Percentiles rank a stretch among this genome's conserved stretches.
Conservation (phyloP, 2,329 filamentous ascomycete genomes). For the Alternaria conjuncta region DNA sequence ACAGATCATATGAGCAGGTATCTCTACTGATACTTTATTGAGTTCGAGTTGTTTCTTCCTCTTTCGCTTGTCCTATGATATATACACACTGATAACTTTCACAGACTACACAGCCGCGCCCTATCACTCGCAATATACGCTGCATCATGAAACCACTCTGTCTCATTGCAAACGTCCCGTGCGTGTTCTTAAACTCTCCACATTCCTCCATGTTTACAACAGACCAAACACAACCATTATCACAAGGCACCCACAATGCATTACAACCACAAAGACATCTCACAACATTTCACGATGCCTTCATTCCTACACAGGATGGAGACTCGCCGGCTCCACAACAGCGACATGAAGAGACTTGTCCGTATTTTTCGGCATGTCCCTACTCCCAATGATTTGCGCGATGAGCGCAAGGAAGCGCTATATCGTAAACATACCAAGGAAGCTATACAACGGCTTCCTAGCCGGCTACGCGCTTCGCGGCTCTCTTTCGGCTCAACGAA, state of each 20-base stretch:
- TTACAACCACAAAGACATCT: background rate
- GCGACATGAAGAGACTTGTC: constrained; percentile 34
- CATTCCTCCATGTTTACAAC: constrained; percentile 3
- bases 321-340: constrained; percentile 24
- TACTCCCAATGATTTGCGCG: background rate
- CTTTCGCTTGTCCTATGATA: background rate
- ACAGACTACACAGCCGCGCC: background rate
- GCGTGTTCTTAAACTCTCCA: background rate
- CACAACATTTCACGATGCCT: constrained; percentile 10
- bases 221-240: background rate
- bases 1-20: background rate
- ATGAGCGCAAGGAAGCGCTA: background rate
- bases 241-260: background rate
- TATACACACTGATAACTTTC: background rate
- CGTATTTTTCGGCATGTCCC: constrained; percentile 23
- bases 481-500: constrained; percentile 12
- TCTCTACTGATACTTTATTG: background rate
- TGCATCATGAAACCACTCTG: constrained; percentile 9
- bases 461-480: constrained; percentile 27
- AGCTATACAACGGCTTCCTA: constrained; percentile 29
- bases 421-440: constrained; percentile 17
- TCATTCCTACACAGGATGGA: constrained; percentile 15
- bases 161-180: background rate
- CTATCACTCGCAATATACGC: background rate
- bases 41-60: background rate